Base-by-base conservation (phyloP, 192 early-diverging fungal genomes). In the Ramicandelaber brevisporus region DNA sequence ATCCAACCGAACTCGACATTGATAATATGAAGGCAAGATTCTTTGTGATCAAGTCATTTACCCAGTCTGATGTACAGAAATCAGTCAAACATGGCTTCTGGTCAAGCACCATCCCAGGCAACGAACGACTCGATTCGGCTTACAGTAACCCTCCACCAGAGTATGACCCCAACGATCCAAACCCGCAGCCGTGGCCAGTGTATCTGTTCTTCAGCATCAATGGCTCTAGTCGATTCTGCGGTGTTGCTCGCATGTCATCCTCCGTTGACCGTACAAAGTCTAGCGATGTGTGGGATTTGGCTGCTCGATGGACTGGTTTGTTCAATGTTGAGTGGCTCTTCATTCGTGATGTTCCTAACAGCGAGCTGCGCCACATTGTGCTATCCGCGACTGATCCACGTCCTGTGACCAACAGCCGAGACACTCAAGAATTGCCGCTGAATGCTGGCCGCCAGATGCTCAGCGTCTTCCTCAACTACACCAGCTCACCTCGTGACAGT, bases 41-140 rank as follows among this genome's bases (percentile, higher is more conserved):
- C 36, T 65, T 62, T 39, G 59, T 65, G 14, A 62, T 65, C 32
- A 65, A 65, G 27, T 62, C 59, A 15, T 56, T 50, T 35, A 56
- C 49, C 15, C 48, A 60, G 29, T 42, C 43, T 40, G 55, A 65
- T 40, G 44, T 65, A 13, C 53, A 48, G 23, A 41, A 37, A 18
- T 48, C 51, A 23, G 32, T 59, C 26, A 42, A 55, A 30, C 44
- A 65, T 46, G 26, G 23, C 17, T 46, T 65, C 33, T 65, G 63
- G 63, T 37, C 59, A 5, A 59, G 55, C 17, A 65, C 63, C 15
- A 59, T 62, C 31, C 44, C 62, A 21, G 63, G 63, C 13, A 65
- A 65, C 44, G 42, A 51, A 13, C 51, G 63, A 3, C 51, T 65
- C 14, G 38, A 61, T 38, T 37, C 38, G 17, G 63, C 63, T 2